phyloP scores from a whole-genome alignment of 805 yeast genomes.

The Saccharomyces mikatae region DNA sequence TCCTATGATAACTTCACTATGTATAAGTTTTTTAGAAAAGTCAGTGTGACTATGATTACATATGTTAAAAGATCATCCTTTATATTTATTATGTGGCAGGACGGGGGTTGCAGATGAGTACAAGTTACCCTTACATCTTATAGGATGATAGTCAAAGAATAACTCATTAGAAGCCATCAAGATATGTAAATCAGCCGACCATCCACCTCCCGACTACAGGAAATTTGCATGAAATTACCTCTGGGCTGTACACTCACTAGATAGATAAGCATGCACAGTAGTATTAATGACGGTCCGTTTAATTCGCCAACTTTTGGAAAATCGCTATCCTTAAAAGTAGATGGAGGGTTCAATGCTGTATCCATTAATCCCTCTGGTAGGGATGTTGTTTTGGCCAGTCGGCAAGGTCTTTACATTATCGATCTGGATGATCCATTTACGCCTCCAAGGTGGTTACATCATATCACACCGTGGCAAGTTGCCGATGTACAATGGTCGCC shows the following conservation, averaged over 20 bases:
- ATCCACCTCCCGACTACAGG: not conserved
- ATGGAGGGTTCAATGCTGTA: constrained; percentile 88
- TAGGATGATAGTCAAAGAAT: not conserved
- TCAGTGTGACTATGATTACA: not conserved
- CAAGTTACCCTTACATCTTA: not conserved
- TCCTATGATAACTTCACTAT: not conserved
- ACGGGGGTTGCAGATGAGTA: not conserved
- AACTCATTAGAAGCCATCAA: not conserved
- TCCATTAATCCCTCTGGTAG: constrained; percentile 83
- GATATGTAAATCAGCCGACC: not conserved
- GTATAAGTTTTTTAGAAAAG: not conserved
- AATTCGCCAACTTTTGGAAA: constrained; percentile 65
- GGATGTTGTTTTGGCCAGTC: constrained; percentile 81
- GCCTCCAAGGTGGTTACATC: constrained; percentile 90
- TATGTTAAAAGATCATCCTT: not conserved
- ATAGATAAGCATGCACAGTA: not conserved
- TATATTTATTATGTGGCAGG: not conserved
- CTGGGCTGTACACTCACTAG: not conserved
- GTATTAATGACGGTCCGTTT: constrained; percentile 27
- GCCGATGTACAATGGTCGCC: constrained; percentile 99
- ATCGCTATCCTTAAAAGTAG: constrained; percentile 75
- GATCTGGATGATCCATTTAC: constrained; percentile 93
- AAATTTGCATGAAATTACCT: not conserved
- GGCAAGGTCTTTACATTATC: constrained; percentile 78
- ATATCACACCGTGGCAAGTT: constrained; percentile 93